These are phyloP conservation scores for Platismatia glauca DNA, from an alignment of 495 filamentous ascomycete genomes.

Conservation along the genomic window DNA sequence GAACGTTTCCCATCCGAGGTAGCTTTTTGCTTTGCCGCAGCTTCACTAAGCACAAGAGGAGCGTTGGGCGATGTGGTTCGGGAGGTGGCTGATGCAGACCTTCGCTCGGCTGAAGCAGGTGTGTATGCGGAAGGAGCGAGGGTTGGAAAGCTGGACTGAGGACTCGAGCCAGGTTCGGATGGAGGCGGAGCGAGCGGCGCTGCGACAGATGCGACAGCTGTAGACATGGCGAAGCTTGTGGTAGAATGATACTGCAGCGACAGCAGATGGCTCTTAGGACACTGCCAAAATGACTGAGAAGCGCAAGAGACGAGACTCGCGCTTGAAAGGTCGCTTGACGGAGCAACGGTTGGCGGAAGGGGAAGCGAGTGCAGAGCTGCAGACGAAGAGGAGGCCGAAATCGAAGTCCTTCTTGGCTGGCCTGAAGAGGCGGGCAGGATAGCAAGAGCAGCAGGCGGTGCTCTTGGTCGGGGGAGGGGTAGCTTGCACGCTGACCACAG, in stretches of 20 bases:
- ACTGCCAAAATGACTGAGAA: conserved; percentile 3
- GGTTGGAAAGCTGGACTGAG: conserved; percentile 37
- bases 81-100: conserved; percentile 23
- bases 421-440: background rate
- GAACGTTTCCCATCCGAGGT: conserved; percentile 45
- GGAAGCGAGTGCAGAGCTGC: background rate
- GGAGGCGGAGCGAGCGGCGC: conserved; percentile 41
- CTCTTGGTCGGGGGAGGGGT: background rate
- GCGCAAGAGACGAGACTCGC: conserved; percentile 15
- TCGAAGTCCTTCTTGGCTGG: background rate
- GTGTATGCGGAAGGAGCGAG: conserved; percentile 32
- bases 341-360: background rate
- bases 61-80: conserved; percentile 23
- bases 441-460: too few relatives aligned
- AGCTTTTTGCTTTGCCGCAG: conserved; percentile 32
- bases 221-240: conserved; percentile 37
- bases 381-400: background rate
- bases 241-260: conserved; percentile 2
- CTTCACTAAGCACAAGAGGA: conserved; percentile 30
- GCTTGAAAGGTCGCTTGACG: conserved; percentile 6
- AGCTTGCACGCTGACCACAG: background rate
- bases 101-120: conserved; percentile 23
- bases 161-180: conserved; percentile 40
- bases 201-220: conserved; percentile 42
- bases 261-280: conserved; percentile 3